phyloP scores from a whole-genome alignment of 1,284 basidiomycete genomes.

The Rhizoctonia solani region DNA sequence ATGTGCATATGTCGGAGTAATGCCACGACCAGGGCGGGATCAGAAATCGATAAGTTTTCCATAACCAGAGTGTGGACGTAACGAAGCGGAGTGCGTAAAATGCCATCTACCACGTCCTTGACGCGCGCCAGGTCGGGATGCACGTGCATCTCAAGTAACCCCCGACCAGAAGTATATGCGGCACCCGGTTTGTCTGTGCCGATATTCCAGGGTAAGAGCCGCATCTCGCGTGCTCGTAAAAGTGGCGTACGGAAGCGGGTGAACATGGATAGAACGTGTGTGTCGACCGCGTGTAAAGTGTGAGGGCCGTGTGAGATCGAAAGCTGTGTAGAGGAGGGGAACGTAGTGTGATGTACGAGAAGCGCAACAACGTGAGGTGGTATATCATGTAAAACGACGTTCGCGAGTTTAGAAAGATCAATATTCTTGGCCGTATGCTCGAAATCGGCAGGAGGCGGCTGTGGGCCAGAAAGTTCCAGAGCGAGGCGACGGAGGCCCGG shows the following conservation, averaged over 20 bases:
- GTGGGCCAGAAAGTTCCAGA: conserved; percentile 21
- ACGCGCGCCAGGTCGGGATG: conserved; percentile 29
- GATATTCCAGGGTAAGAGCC: conserved; percentile 25
- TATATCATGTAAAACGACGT: conserved; percentile 25
- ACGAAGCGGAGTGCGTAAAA: conserved; percentile 19
- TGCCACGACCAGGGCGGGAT: conserved; percentile 21
- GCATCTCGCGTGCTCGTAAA: conserved; percentile 25
- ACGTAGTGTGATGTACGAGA: conserved; percentile 23
- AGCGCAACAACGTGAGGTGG: conserved; percentile 30
- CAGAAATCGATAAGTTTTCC: conserved; percentile 28
- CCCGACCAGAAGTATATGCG: conserved; percentile 16
- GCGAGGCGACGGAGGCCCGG: conserved; percentile 24
- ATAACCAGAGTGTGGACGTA: conserved; percentile 29
- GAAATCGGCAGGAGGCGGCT: conserved; percentile 16
- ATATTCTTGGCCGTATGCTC: conserved; percentile 14
- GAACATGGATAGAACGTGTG: conserved; percentile 32
- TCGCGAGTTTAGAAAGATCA: not conserved
- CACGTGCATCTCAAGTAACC: conserved; percentile 30
- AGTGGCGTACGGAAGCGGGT: conserved; percentile 32
- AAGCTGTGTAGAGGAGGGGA: conserved; percentile 17
- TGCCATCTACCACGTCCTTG: conserved; percentile 27
- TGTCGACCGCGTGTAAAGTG: conserved; percentile 31
- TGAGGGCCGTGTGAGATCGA: conserved; percentile 30
- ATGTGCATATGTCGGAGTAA: conserved; percentile 27
- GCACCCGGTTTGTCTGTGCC: conserved; percentile 32